phyloP scores from a whole-genome alignment of 768 basidiomycete genomes.

The Fomitopsis pulvina region DNA sequence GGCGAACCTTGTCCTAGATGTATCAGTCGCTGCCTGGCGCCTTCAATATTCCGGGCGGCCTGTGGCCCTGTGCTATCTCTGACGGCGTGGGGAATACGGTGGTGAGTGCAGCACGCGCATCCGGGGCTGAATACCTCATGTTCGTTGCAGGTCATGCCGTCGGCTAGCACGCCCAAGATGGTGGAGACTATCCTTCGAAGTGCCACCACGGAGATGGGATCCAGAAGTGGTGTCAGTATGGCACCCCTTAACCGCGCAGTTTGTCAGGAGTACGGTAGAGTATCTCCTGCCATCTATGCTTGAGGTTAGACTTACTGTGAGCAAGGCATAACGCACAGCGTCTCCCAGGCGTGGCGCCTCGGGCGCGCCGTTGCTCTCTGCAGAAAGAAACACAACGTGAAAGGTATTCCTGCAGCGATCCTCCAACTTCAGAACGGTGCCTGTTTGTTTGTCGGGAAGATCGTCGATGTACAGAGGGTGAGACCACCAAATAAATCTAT shows the following conservation, averaged over 20 bases:
- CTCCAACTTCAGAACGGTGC: conserved; percentile 28
- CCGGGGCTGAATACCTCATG: not conserved
- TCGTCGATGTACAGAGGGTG: conserved; percentile 36
- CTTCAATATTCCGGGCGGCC: conserved; percentile 19
- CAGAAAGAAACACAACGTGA: conserved; percentile 39
- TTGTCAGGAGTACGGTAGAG: conserved; percentile 21
- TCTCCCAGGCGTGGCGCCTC: conserved; percentile 58
- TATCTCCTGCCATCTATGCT: too few relatives aligned
- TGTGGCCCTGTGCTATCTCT: conserved; percentile 29
- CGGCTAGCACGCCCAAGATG: conserved; percentile 15
- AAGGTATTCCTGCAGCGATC: conserved; percentile 25
- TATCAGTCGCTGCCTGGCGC: conserved; percentile 25
- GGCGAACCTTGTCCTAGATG: conserved; percentile 13
- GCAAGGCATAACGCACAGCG: conserved; percentile 36
- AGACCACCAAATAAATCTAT: too few relatives aligned
- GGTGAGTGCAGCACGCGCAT: conserved; percentile 13
- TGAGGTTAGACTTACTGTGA: not conserved
- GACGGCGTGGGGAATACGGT: conserved; percentile 31
- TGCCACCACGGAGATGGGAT: conserved; percentile 25
- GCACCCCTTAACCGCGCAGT: conserved; percentile 18
- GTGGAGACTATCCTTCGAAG: conserved; percentile 22
- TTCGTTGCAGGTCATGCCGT: conserved; percentile 12
- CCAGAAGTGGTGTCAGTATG: conserved; percentile 23
- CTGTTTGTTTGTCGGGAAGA: conserved; percentile 54
- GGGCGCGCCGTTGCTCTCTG: conserved; percentile 53